Base-by-base conservation (phyloP, 306 rosid species). In the Quercus wislizeni region DNA sequence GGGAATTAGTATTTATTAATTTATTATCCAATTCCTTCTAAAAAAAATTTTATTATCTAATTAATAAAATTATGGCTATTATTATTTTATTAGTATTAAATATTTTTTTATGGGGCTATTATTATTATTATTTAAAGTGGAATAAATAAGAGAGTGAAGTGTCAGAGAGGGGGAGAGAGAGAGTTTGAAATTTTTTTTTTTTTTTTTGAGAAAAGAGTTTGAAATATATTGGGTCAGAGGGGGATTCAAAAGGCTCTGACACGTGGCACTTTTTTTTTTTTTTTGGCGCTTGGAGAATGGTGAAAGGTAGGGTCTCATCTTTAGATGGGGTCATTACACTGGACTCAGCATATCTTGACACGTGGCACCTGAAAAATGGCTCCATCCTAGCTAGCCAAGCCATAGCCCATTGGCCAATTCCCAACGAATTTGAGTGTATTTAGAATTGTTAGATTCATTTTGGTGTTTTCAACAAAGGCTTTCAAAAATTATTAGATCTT, bases 141-240 rank as follows among this genome's bases (percentile, higher is more conserved):
- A 63, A 71, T 25, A 20, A 71, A 49, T 21, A 14, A 21, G 18
- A 21, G 35, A 55, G 80, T 81, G 58, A 78, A 86, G 76, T 76
- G 58, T 54, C 15, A 64, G 51, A 57, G 52, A 69, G 43, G n/a
- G 12, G 12, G 25, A 21, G 43, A 73, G 54, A 69, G 73, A 31
- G 54, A n/a, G 52, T 33, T 68, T 68, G 52, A 68, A 62, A 17
- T 61, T 23, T 23, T 23, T 23, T 23, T 23, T 23, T 23, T 23
- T 23, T 23, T 23, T 23, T 23, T 23, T 23, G 23, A 23, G 23
- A 23, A 23, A 23, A 31, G 54, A n/a, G 52, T 33, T 68, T 68
- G 52, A 68, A 62, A 25, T 61, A 71, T n/a, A 6, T 4, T 19
- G 51, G 5, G 46, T 35, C 69, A 6, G 23, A 72, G 46, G 13